Base-by-base conservation (phyloP, 1,284 basidiomycete genomes). In the Heimioporus retisporus region DNA sequence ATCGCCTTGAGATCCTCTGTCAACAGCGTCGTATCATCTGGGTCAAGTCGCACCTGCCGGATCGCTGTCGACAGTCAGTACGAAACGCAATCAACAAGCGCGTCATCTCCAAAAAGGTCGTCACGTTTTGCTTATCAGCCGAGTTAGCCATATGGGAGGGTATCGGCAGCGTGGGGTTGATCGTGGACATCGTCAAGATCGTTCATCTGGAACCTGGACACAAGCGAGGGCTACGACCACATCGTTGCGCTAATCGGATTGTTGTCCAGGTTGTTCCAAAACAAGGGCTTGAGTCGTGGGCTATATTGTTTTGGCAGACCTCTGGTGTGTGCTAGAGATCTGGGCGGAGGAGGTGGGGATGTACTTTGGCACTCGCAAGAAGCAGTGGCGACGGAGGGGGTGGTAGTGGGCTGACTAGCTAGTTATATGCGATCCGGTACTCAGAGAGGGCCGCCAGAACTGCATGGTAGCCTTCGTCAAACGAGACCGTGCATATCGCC, bases 371-470 rank as follows among this genome's bases (percentile, higher is more conserved):
- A 10, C 68, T 56, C 15, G 65, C 77, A 4, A 80, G 76, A 0
- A 76, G 71, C 1, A 80, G 77, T 1, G 80, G 79, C 0, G 80
- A 79, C 25, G 69, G 68, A 2, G 46, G n/a, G 5, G 80, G 77
- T 8, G 75, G 75, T n/a, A n/a, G n/a, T n/a, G 35, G 35, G 4
- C 96, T 90, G 71, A 94, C 94, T 6, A 84, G 77, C 69, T 96
- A 94, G 23, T 90, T 89, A 68, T 85, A 89, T n/a, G 86, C 85
- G 54, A 93, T 79, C 25, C 90, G 86, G 71, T 92, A 94, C 72
- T 97, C 95, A 0, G 94, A 94, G 65, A 97, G 79, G 0, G 94
- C 94, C 0, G 90, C 84, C 10, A 96, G 82, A 14, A 97, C 93
- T 5, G 89, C 84, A 64, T 85, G 88, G 72, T 94, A 90, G 0